Evolutionary conservation across 2,329 filamentous ascomycete genomes (phyloP), one percentile per base, ranked within the genome.

Genomic region (Sporothrix phasma): DNA sequence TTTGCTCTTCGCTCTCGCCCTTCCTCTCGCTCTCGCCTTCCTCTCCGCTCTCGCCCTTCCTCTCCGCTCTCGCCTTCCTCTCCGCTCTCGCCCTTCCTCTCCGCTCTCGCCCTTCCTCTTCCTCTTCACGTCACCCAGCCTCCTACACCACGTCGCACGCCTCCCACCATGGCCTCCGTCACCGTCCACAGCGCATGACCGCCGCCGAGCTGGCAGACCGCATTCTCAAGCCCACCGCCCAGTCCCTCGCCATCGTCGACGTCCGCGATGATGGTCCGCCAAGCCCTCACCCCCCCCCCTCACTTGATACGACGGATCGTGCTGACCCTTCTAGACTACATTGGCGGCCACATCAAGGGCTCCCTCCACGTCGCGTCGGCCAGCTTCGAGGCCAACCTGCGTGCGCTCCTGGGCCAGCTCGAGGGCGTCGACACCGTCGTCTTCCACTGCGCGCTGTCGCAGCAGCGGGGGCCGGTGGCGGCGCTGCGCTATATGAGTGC

Each of bases 361-460:
- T 89, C 87, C 39, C 84, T 82, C 61, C 90, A 96, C 80, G 81
- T 90, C 13, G 92, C 94, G 0, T 88, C 84, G 60, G 77, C 77
- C 53, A 84, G 85, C 19, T 83, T 97, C 58, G 90, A 96, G 70
- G 83, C 84, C 72, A 85, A 82, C 69, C 84, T 94, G 74, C 89
- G 92, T 0, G 90, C 92, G 67, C 84, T 99, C n/a, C 81, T 96
- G 13, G 85, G 90, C 64, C 86, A 83, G 49, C 82, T 97, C 56
- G 79, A 85, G 68, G 85, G 88, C 72, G 92, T 91, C 74, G 84
- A 94, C 64, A 88, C 83, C 11, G 91, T 99, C 15, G 84, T 99
- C 1, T 99, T 99, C 75, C 94, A 99, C 77, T 99, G 94, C 76
- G 89, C 90, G 19, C 79, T 97, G 63, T 93, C 88, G 69, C 94